Base-by-base conservation (phyloP, 257 asterid species). In the Gynochthodes officinalis region DNA sequence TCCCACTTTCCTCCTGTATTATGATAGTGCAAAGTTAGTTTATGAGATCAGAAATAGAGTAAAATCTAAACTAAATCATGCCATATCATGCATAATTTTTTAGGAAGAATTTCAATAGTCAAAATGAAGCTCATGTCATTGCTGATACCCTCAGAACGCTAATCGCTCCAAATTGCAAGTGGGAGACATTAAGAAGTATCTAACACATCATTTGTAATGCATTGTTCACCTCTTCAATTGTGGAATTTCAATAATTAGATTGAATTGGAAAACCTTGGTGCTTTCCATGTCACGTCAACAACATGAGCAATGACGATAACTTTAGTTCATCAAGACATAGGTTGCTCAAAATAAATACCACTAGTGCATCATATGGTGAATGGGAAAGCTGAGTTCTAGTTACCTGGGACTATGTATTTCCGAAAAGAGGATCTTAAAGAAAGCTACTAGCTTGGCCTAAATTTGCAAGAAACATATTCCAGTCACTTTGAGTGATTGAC, bases 1-100 rank as follows among this genome's bases (percentile, higher is more conserved):
- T 80, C 72, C 82, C 67, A 16, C 25, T 64, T 81, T 76, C 85
- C 7, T 79, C 90, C 98, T 93, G 95, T 69, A 81, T 75, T 58
- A 27, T 33, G 35, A 64, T 52, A 59, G 48, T 63, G 49, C 72
- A 53, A 64, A 42, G 32, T 28, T 15, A 48, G 72, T 39, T 18
- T 37, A 48, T 48, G 4, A 33, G 30, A 49, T 68, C 27, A 3
- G 18, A 9, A 67, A 48, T 6, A 16, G 30, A 21, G 49, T n/a
- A n/a, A 40, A 44, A 61, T 19, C 37, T 44, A 39, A 58, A 43
- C 40, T 39, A 27, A 27, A 37, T 57, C n/a, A 53, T 18, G 39
- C 18, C 40, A 69, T 37, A 50, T 12, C 33, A 69, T 66, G 70
- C 25, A 65, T 42, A 4, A 23, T 43, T 28, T 23, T 15, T 16